A percentile compares a stretch with the other conserved stretches of the same genome.
These are phyloP conservation scores for Diaporthe sp. DNA, from an alignment of 2,329 filamentous ascomycete genomes.

Conservation along the genomic window DNA sequence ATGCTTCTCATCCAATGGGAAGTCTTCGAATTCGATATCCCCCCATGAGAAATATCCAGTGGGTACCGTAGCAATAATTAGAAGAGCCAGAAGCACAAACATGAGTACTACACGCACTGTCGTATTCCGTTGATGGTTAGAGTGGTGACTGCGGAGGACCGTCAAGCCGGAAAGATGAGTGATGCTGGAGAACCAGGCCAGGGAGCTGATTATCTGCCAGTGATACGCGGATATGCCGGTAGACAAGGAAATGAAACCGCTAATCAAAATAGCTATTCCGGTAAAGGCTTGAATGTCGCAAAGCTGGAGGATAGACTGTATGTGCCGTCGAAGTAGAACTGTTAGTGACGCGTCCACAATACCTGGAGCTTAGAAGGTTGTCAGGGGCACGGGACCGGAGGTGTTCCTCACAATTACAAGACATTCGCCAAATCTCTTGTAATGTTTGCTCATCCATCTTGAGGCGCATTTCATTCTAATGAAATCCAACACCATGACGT, in stretches of 20 bases:
- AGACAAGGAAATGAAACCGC: neutral
- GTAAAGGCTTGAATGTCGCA: slow-evolving; percentile 15
- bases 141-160: neutral
- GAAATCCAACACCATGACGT: neutral
- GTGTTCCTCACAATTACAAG: neutral
- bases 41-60: slow-evolving; percentile 25
- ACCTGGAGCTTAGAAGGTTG: neutral
- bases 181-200: slow-evolving; percentile 12
- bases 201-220: slow-evolving; percentile 11
- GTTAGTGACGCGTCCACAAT: neutral
- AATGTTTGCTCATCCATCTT: neutral
- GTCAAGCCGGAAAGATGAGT: slow-evolving; percentile 4
- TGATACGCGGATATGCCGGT: neutral
- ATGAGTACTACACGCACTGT: neutral
- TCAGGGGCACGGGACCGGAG: neutral
- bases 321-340: neutral
- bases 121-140: neutral
- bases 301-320: neutral
- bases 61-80: neutral
- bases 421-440: neutral
- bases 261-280: neutral
- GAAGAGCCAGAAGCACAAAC: neutral
- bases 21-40: neutral
- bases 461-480: neutral
- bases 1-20: neutral